Base-by-base conservation (phyloP, 2,329 filamentous ascomycete species). In the Fusarium pininemorale region DNA sequence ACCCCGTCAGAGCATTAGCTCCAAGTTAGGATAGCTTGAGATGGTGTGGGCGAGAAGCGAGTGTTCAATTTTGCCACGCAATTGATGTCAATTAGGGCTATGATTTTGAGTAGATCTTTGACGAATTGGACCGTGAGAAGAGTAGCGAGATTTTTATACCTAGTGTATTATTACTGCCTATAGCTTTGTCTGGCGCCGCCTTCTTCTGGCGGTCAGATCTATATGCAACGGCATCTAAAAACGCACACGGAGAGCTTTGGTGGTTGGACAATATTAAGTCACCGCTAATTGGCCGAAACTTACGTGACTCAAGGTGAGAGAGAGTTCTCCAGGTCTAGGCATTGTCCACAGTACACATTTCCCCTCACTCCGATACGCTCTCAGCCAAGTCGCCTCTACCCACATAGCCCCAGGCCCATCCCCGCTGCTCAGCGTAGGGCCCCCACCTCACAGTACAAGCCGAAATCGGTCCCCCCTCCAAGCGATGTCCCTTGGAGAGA, bases 391-490 rank as follows among this genome's bases (percentile, higher is more conserved):
- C 55, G 39, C 55, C 56, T 66, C 42, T 73, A 74, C 48, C 41
- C 42, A 51, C 58, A 37, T 47, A 63, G 65, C 69, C 72, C 69
- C 63, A 72, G 75, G 72, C 66, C 58, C 30, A 50, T 69, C 72
- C 72, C 72, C 72, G 68, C 71, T 63, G 59, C 58, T 75, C 65
- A 69, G 60, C 60, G 55, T 72, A 58, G 24, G 44, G 38, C 30
- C 65, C 70, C 73, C 75, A 76, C 72, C 64, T 56, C 51, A 65
- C 69, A 61, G 68, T 62, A 61, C 73, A 73, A 74, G 76, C 76
- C 76, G 76, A 78, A 59, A 77, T 78, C 76, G 76, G 76, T 77
- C 39, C 41, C 38, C 61, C 61, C 63, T 61, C 74, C 58, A 58
- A 64, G 54, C 53, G 60, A 64, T 32, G 55, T 62, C 22, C 64